Percentiles rank a stretch among this genome's conserved stretches.
These are phyloP conservation scores for Blastocrithidia nonstop DNA, from an alignment of 208 protist genomes.

Conservation along the genomic window DNA sequence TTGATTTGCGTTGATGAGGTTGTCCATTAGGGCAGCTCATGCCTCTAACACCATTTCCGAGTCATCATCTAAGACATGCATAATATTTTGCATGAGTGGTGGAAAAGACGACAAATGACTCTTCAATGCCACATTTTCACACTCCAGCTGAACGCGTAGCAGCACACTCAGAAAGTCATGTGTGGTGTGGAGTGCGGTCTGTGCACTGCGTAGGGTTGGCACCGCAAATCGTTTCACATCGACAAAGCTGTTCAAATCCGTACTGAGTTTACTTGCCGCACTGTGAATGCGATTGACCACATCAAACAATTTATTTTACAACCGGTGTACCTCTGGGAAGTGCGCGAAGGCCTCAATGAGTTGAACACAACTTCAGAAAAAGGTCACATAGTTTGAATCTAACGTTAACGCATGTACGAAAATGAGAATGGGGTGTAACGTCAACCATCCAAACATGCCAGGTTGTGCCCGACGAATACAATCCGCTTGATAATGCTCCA, in stretches of 20 bases:
- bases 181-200: conserved; percentile 22
- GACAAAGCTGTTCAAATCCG: conserved; percentile 20
- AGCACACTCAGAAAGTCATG: conserved; percentile 54
- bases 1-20: conserved; percentile 23
- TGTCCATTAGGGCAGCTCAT: conserved; percentile 47
- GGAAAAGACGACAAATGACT: conserved; percentile 42
- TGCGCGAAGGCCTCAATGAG: conserved; percentile 55
- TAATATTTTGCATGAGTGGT: conserved; percentile 51
- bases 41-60: conserved; percentile 54
- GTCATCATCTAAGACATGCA: conserved; percentile 47
- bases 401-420: conserved; percentile 62
- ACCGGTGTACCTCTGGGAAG: conserved; percentile 42
- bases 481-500: conserved; percentile 48
- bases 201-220: conserved; percentile 25
- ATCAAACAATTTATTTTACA: conserved; percentile 51
- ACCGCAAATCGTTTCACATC: conserved; percentile 24
- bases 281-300: conserved; percentile 61
- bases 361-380: conserved; percentile 79
- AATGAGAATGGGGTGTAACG: conserved; percentile 39
- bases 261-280: conserved; percentile 24
- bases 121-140: conserved; percentile 64
- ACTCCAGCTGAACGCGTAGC: conserved; percentile 73
- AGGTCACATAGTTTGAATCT: conserved; percentile 79
- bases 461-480: conserved; percentile 40
- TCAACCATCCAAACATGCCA: conserved; percentile 76